Evolutionary conservation across 164 flowering plant genomes (phyloP).

Genomic region (Akebia trifoliata): DNA sequence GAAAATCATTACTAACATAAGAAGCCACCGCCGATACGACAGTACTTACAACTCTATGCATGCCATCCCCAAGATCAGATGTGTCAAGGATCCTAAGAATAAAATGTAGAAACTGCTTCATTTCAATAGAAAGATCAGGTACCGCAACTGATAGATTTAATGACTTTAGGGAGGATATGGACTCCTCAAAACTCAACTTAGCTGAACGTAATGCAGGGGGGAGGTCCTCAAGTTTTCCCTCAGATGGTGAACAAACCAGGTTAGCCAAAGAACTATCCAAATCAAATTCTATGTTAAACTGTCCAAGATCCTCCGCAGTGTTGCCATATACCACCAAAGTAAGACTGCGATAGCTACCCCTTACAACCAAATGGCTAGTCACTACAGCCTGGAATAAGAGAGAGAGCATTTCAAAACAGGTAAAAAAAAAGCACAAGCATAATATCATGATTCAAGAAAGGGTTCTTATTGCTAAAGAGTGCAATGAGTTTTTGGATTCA

Average conservation of each 20-base stretch:
- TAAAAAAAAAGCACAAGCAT: background rate
- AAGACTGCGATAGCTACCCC: conserved; percentile 97
- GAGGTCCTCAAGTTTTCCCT: conserved; percentile 88
- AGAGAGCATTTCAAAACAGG: background rate
- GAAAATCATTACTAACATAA: conserved; percentile 30
- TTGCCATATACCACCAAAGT: conserved; percentile 92
- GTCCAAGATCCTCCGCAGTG: conserved; percentile 95
- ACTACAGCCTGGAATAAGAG: conserved; percentile 72
- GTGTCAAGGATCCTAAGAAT: conserved; percentile 46
- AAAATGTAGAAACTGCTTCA: conserved; percentile 52
- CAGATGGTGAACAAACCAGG: conserved; percentile 54
- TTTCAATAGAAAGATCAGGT: conserved; percentile 45
- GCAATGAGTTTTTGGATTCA: too few relatives aligned
- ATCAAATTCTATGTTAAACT: conserved; percentile 87
- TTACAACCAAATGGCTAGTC: conserved; percentile 86
- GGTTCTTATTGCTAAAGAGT: too few relatives aligned
- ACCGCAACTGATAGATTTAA: conserved; percentile 39
- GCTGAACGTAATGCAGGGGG: conserved; percentile 61
- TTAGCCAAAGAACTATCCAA: conserved; percentile 74
- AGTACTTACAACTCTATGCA: conserved; percentile 32
- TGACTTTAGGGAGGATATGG: conserved; percentile 39
- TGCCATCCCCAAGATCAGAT: conserved; percentile 30
- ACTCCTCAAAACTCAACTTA: conserved; percentile 48
- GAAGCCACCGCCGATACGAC: conserved; percentile 56
- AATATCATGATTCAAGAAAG: too few relatives aligned